phyloP scores from a whole-genome alignment of 768 basidiomycete genomes.

The Termitomyces titanicus region DNA sequence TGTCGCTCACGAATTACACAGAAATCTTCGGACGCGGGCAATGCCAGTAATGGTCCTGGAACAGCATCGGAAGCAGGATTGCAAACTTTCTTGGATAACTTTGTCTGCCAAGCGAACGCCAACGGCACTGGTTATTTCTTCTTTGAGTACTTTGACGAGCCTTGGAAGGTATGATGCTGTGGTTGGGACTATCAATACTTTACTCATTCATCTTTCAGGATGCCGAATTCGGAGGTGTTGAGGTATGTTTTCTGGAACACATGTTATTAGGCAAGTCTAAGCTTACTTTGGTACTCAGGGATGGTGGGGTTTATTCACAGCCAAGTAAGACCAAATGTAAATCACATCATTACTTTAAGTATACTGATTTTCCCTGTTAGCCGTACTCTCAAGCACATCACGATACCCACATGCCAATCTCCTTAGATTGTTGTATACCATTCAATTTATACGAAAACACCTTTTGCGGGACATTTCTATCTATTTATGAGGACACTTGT shows the following conservation, averaged over 20 bases:
- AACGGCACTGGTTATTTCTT: conserved; percentile 87
- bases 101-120: conserved; percentile 81
- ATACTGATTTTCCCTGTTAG: conserved; percentile 28
- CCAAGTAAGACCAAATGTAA: conserved; percentile 28
- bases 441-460: background rate
- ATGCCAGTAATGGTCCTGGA: conserved; percentile 66
- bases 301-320: conserved; percentile 46
- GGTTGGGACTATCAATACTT: background rate
- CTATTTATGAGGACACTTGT: background rate
- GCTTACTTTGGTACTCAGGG: conserved; percentile 22
- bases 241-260: conserved; percentile 19
- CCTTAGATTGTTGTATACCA: conserved; percentile 23
- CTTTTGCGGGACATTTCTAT: background rate
- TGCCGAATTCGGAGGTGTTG: conserved; percentile 74
- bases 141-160: conserved; percentile 81
- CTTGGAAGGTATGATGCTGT: conserved; percentile 62
- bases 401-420: conserved; percentile 54
- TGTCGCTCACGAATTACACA: conserved; percentile 26
- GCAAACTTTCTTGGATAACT: conserved; percentile 79
- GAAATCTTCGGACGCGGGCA: conserved; percentile 56
- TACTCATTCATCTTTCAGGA: conserved; percentile 33
- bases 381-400: conserved; percentile 69
- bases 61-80: conserved; percentile 51
- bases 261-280: background rate
- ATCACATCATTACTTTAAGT: background rate